Conservation (phyloP, 371 early-diverging fungal genomes). For the Mortierella sp. region DNA sequence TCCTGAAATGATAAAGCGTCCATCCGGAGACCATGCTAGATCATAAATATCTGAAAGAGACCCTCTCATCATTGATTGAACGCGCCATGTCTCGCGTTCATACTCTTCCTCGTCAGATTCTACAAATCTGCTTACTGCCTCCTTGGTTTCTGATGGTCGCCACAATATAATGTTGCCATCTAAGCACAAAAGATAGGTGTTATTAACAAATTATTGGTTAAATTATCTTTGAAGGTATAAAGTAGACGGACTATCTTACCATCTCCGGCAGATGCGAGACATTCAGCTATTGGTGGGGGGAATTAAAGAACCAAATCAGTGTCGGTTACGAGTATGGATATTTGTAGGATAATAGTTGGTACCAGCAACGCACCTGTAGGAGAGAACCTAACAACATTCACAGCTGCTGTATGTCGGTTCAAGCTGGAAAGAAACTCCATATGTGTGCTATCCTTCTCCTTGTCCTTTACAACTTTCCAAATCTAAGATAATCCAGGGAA, state of each 20-base stretch:
- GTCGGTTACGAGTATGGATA: not conserved
- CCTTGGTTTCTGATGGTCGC: slow-evolving; percentile 73
- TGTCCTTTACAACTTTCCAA: slow-evolving; percentile 69
- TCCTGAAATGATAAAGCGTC: slow-evolving; percentile 87
- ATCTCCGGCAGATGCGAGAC: slow-evolving; percentile 93
- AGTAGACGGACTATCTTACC: slow-evolving; percentile 66
- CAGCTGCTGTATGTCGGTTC: slow-evolving; percentile 88
- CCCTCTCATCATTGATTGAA: slow-evolving; percentile 61
- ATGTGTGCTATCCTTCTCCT: slow-evolving; percentile 61
- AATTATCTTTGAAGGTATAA: not conserved
- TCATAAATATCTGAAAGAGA: slow-evolving; percentile 90
- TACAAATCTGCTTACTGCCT: slow-evolving; percentile 58
- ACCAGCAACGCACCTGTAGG: slow-evolving; percentile 67
- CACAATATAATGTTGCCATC: slow-evolving; percentile 92
- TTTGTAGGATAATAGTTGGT: not conserved
- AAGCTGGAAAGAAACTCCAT: slow-evolving; percentile 89
- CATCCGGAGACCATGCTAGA: slow-evolving; percentile 96
- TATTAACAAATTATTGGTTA: not conserved
- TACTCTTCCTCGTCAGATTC: slow-evolving; percentile 59
- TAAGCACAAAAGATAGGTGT: not conserved
- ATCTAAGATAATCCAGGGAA: not conserved
- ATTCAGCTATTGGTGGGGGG: slow-evolving; percentile 57
- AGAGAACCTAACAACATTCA: slow-evolving; percentile 95
- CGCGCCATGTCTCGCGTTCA: slow-evolving; percentile 70
- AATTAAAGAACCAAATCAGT: not conserved